Conservation (phyloP, 208 protist genomes). For the Phytomonas sp. region DNA sequence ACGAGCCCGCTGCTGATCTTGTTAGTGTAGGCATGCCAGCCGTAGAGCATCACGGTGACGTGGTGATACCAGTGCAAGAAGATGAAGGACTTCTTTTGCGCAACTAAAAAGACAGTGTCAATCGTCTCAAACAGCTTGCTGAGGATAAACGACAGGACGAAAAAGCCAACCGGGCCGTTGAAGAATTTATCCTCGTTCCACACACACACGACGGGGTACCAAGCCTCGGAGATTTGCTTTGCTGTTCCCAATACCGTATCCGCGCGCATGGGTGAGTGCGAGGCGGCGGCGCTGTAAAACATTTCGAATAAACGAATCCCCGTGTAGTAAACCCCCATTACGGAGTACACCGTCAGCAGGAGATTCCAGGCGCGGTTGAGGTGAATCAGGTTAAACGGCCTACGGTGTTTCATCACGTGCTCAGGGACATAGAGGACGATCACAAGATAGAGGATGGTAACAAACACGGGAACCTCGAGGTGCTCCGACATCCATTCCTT, state of each 20-base stretch:
- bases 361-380: constrained; percentile 76
- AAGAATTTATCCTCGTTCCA: constrained; percentile 41
- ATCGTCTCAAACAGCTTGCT: constrained; percentile 85
- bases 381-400: constrained; percentile 33
- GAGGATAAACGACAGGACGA: constrained; percentile 64
- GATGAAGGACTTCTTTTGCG: constrained; percentile 77
- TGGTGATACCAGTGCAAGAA: constrained; percentile 93
- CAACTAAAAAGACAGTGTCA: constrained; percentile 78
- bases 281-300: constrained; percentile 12
- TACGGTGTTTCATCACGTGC: constrained; percentile 60
- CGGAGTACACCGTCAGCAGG: constrained; percentile 65
- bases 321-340: constrained; percentile 47
- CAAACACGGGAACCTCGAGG: constrained; percentile 42
- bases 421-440: constrained; percentile 56
- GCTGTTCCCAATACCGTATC: neutral
- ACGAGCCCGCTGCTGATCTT: constrained; percentile 48
- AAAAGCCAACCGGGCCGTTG: constrained; percentile 53
- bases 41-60: constrained; percentile 88
- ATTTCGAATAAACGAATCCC: constrained; percentile 31
- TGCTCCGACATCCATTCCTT: constrained; percentile 44
- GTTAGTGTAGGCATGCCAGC: constrained; percentile 72
- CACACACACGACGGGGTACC: constrained; percentile 43
- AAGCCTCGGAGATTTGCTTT: constrained; percentile 22
- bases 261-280: constrained; percentile 13
- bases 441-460: constrained; percentile 37